Conservation (phyloP, 2,329 filamentous ascomycete genomes). For the Stagonosporopsis vannaccii region DNA sequence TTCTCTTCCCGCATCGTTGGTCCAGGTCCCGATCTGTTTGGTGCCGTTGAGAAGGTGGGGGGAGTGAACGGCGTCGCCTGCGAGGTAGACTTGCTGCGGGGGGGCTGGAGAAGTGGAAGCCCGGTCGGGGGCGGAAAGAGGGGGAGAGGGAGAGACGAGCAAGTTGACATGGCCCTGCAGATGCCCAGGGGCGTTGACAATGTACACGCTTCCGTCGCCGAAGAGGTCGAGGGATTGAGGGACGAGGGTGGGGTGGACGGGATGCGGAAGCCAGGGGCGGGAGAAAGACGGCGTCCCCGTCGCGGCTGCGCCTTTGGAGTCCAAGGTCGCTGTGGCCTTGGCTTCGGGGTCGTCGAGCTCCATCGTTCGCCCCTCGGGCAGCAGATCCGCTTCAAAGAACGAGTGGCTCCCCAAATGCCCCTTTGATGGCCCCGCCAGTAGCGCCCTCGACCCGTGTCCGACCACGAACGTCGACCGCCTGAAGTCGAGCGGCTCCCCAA, state of each 20-base stretch:
- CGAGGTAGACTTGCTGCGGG: slow-evolving; percentile 52
- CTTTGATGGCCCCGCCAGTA: slow-evolving; percentile 33
- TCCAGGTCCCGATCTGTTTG: slow-evolving; percentile 61
- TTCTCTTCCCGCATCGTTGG: slow-evolving; percentile 53
- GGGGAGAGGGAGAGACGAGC: slow-evolving; percentile 50
- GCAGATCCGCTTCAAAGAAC: slow-evolving; percentile 54
- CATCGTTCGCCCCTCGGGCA: slow-evolving; percentile 53
- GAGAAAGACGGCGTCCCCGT: slow-evolving; percentile 21
- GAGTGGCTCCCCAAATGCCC: slow-evolving; percentile 43
- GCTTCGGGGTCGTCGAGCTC: slow-evolving; percentile 50
- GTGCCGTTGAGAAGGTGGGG: slow-evolving; percentile 60
- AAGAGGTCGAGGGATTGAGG: slow-evolving; percentile 58
- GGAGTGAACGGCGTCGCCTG: slow-evolving; percentile 64
- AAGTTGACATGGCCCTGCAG: slow-evolving; percentile 62
- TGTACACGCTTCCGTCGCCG: slow-evolving; percentile 56
- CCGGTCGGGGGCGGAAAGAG: no score
- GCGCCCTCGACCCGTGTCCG: slow-evolving; percentile 40
- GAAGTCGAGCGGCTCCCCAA: slow-evolving; percentile 53
- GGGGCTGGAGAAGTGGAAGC: not conserved
- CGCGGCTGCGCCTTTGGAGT: not conserved
- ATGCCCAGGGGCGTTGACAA: slow-evolving; percentile 62
- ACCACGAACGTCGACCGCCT: slow-evolving; percentile 49
- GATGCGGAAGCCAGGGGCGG: slow-evolving; percentile 53
- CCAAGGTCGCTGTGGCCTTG: not conserved
- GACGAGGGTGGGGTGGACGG: slow-evolving; percentile 52